These are phyloP conservation scores for Bonia amplexicaulis DNA, from an alignment of 176 grass and related monocot species.

Conservation along the genomic window DNA sequence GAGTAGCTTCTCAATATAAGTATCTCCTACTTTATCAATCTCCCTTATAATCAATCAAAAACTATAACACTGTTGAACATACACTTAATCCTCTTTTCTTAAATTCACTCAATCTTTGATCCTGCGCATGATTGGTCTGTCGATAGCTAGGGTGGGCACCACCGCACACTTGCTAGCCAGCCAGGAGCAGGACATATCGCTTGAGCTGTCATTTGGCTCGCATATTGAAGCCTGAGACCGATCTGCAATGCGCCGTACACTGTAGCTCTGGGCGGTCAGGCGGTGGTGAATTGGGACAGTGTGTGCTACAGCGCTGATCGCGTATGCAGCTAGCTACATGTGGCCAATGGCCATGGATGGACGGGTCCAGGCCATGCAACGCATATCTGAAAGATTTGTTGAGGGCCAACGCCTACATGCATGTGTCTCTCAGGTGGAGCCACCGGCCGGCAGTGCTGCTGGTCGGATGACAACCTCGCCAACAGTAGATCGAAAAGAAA, in stretches of 20 bases:
- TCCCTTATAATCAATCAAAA: too few species aligned
- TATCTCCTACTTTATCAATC: too few species aligned
- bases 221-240: not conserved
- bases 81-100: too few species aligned
- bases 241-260: not conserved
- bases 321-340: not conserved
- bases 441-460: not conserved
- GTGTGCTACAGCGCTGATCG: not conserved
- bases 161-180: not conserved
- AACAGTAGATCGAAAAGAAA: not conserved
- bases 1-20: accelerated
- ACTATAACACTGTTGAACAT: too few species aligned
- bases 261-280: not conserved
- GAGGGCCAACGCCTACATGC: not conserved
- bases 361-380: not conserved
- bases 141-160: not conserved
- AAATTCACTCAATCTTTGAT: too few species aligned
- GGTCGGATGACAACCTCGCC: not conserved
- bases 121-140: too few species aligned
- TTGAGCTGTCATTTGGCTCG: not conserved
- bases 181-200: not conserved
- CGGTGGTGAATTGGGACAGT: not conserved
- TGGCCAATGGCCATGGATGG: not conserved
- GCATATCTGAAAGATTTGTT: not conserved
- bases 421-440: not conserved